phyloP scores from a whole-genome alignment of 1,284 basidiomycete species.

The Tilletia caries region DNA sequence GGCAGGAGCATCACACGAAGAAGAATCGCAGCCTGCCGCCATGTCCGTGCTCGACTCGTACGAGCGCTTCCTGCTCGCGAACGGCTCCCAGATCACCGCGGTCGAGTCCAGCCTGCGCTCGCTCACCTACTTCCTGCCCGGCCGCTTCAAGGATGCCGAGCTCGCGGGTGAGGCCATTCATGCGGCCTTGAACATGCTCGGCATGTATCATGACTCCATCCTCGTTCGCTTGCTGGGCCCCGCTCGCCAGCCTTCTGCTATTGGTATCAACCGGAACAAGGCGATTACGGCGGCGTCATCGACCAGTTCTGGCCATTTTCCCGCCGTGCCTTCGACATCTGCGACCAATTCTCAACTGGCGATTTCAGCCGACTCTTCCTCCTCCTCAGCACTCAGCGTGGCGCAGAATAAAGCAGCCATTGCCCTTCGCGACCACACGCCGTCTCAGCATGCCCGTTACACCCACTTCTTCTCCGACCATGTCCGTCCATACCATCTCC shows the following conservation, averaged over 20 bases:
- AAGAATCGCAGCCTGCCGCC: too few species aligned
- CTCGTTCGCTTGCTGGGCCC: slow-evolving; percentile 42
- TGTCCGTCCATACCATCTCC: slow-evolving; percentile 45
- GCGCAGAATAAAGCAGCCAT: not conserved
- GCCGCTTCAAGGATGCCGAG: slow-evolving; percentile 93
- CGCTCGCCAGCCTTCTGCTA: not conserved
- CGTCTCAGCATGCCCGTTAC: slow-evolving; percentile 55
- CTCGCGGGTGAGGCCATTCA: slow-evolving; percentile 55
- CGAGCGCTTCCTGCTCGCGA: slow-evolving; percentile 47
- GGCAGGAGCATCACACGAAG: too few species aligned
- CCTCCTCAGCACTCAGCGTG: slow-evolving; percentile 4
- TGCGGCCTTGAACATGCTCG: slow-evolving; percentile 54
- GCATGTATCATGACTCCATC: slow-evolving; percentile 57
- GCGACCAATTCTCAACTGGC: not conserved
- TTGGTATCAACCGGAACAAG: not conserved
- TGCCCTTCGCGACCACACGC: slow-evolving; percentile 25
- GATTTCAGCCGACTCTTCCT: not conserved
- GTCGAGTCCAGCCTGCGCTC: slow-evolving; percentile 83
- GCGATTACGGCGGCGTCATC: not conserved
- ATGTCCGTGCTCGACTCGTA: slow-evolving; percentile 45
- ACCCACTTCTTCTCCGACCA: slow-evolving; percentile 51
- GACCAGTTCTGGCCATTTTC: slow-evolving; percentile 14
- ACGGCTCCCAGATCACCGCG: slow-evolving; percentile 62
- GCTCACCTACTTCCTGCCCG: slow-evolving; percentile 88
- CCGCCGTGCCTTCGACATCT: not conserved